Percentiles rank a stretch among this genome's conserved stretches.
Evolutionary conservation across 2,329 filamentous ascomycete genomes (phyloP).

Genomic region (Cytospora piceicola): DNA sequence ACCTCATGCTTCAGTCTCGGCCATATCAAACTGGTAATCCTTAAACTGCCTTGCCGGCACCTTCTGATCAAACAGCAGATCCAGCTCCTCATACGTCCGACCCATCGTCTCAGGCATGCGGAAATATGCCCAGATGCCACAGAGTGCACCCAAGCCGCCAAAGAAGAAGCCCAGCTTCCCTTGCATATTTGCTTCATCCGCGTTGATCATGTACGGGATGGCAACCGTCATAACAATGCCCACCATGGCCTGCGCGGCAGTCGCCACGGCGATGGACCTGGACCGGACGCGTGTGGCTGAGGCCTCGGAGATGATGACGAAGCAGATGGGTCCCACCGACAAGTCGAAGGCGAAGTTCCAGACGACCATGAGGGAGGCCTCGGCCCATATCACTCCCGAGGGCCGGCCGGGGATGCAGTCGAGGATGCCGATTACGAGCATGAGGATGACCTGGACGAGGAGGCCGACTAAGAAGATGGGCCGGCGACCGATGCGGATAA

Average conservation of each 20-base stretch:
- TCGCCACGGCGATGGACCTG: constrained; percentile 50
- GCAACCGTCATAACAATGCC: constrained; percentile 49
- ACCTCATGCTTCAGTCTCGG: neutral
- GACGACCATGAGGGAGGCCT: constrained; percentile 54
- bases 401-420: constrained; percentile 49
- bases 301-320: constrained; percentile 60
- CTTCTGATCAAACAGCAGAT: constrained; percentile 60
- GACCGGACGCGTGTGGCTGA: constrained; percentile 50
- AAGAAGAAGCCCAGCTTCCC: constrained; percentile 49
- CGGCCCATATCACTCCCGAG: constrained; percentile 48
- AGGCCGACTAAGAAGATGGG: constrained; percentile 55
- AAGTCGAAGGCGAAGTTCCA: constrained; percentile 58
- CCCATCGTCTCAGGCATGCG: constrained; percentile 38
- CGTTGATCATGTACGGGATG: constrained; percentile 51
- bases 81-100: constrained; percentile 38
- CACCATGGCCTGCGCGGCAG: constrained; percentile 46
- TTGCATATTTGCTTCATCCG: constrained; percentile 47
- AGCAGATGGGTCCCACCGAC: constrained; percentile 53
- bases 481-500: constrained; percentile 54
- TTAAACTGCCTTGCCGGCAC: constrained; percentile 72
- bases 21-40: constrained; percentile 49
- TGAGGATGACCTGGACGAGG: constrained; percentile 46
- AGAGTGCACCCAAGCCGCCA: constrained; percentile 43
- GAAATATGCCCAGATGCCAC: constrained; percentile 44
- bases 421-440: constrained; percentile 52